Base-by-base conservation (phyloP, 2,329 filamentous ascomycete species). In the Ciborinia camelliae region DNA sequence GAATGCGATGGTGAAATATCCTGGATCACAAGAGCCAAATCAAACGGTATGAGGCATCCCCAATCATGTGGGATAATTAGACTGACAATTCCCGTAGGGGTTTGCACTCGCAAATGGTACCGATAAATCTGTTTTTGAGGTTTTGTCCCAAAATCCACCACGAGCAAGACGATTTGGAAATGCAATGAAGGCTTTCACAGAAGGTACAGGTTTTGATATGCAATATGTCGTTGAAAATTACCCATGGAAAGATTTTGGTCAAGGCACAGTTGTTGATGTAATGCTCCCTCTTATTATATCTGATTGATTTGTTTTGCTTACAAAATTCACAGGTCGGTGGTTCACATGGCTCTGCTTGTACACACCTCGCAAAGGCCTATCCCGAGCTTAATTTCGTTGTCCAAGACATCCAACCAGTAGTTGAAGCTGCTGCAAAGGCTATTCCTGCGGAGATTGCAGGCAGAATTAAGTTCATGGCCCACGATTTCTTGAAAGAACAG, bases 401-500 rank as follows among this genome's bases (percentile, higher is more conserved):
- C 2, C 67, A 71, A 57, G 66, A 71, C 35, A 81, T 80, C 30
- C 73, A 82, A 12, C 75, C 76, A 70, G 74, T 39, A 65, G 37
- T 68, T 12, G 70, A 48, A 71, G 71, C 1, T 69, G 64, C 41
- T 10, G 35, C 28, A 1, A 47, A 47, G 18, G 63, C 52, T 4
- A 30, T 68, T 0, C 65, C 70, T 2, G 26, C 39, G 6, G 65
- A 68, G 0, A 45, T 73, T 10, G 57, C 55, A 15, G 37, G 47
- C 15, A 69, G 69, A 30, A 67, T 76, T 14, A n/a, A 58, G 4
- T 72, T 75, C 71, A 72, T 74, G 66, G 73, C 69, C 5, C 78
- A 83, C 71, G 76, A 81, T 68, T 79, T 82, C 68, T 80, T 82
- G 68, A 70, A 14, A 18, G 53, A 62, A 55, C 64, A 66, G 23